These are phyloP conservation scores for Lachancea nothofagi DNA, from an alignment of 805 yeast genomes.

Conservation along the genomic window DNA sequence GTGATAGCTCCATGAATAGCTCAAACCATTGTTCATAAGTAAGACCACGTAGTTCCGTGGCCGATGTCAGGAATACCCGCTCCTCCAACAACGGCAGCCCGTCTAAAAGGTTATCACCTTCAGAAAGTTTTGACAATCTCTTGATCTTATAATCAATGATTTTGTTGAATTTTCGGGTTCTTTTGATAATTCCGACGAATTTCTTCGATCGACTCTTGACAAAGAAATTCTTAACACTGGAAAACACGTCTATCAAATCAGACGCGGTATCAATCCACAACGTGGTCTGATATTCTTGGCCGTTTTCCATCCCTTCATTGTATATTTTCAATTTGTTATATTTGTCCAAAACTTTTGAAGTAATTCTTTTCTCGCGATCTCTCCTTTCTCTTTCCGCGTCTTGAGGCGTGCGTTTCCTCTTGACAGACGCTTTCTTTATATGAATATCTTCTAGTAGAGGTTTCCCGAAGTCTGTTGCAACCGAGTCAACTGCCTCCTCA, in stretches of 20 bases:
- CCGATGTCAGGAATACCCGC: constrained; percentile 43
- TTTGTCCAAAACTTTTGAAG: constrained; percentile 50
- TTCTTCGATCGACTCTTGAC: constrained; percentile 66
- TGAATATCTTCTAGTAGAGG: constrained; percentile 31
- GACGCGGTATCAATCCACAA: constrained; percentile 83
- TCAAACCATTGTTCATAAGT: constrained; percentile 79
- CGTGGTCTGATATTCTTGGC: constrained; percentile 55
- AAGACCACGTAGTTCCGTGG: constrained; percentile 65
- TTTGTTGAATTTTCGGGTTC: constrained; percentile 55
- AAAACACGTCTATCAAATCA: constrained; percentile 77
- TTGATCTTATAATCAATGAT: constrained; percentile 70
- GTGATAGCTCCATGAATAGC: constrained; percentile 71
- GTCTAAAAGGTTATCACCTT: constrained; percentile 41
- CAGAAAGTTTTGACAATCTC: constrained; percentile 59
- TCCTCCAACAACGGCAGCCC: constrained; percentile 36
- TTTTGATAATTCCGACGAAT: constrained; percentile 61
- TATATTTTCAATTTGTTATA: constrained; percentile 51
- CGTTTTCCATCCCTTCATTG: constrained; percentile 41
- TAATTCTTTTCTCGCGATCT: constrained; percentile 54
- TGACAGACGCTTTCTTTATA: constrained; percentile 24
- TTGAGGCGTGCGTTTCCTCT: constrained; percentile 31
- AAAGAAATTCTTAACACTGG: constrained; percentile 70
- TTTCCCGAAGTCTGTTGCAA: constrained; percentile 16
- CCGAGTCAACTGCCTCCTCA: constrained; percentile 15
- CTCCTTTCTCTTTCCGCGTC: constrained; percentile 41